phyloP scores from a whole-genome alignment of 2,329 filamentous ascomycete species.

The Colletotrichum lupini region DNA sequence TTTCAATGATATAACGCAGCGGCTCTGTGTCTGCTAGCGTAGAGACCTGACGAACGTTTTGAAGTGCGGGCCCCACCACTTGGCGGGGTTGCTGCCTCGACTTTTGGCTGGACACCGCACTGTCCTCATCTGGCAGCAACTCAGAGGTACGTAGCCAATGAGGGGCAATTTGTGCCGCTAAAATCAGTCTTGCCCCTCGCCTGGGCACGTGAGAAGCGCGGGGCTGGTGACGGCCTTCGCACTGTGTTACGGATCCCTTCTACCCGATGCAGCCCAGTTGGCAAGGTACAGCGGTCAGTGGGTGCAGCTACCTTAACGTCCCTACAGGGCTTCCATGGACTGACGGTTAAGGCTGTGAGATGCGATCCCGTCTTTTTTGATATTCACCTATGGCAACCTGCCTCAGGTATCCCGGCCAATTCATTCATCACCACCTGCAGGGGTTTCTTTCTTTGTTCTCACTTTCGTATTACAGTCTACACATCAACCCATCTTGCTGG shows the following conservation, averaged over 20 bases:
- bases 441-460: background rate
- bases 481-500: background rate
- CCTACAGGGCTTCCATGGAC: slow-evolving; percentile 9
- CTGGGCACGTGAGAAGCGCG: slow-evolving; percentile 3
- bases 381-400: slow-evolving; percentile 25
- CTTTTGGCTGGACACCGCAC: slow-evolving; percentile 10
- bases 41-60: slow-evolving; percentile 19
- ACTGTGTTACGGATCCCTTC: slow-evolving; percentile 8
- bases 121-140: background rate
- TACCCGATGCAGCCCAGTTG: slow-evolving; percentile 16
- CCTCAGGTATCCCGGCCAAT: slow-evolving; percentile 21
- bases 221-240: background rate
- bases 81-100: slow-evolving; percentile 21
- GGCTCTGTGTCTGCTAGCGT: slow-evolving; percentile 16
- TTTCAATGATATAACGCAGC: background rate
- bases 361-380: background rate
- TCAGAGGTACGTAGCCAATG: background rate
- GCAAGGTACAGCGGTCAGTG: background rate
- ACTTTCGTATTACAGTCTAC: background rate
- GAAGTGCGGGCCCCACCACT: slow-evolving; percentile 11
- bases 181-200: slow-evolving; percentile 1
- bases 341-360: slow-evolving; percentile 3
- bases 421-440: background rate
- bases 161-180: slow-evolving; percentile 16
- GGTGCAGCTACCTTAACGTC: background rate